Percentiles rank a stretch among this genome's conserved stretches.
phyloP scores from a whole-genome alignment of 495 filamentous ascomycete genomes.

The Pseudotulostoma volvatum region DNA sequence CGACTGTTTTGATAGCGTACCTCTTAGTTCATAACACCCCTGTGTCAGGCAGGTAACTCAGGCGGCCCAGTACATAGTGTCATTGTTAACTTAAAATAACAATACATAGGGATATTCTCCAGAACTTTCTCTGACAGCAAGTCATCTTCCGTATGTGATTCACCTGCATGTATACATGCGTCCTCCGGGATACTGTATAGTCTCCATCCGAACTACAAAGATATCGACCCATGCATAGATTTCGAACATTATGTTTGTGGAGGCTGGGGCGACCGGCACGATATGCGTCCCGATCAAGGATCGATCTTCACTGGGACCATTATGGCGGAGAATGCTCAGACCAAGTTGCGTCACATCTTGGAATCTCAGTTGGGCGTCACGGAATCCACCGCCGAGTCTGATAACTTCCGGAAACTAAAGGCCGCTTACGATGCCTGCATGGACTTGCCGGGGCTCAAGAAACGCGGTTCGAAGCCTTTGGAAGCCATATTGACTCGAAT shows the following conservation, averaged over 20 bases:
- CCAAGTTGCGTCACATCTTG: conserved; percentile 45
- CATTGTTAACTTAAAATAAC: not conserved
- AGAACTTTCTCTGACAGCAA: not conserved
- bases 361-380: conserved; percentile 30
- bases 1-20: not conserved
- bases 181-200: conserved; percentile 52
- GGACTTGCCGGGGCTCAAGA: conserved; percentile 36
- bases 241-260: conserved; percentile 57
- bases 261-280: conserved; percentile 47
- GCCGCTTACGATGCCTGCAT: conserved; percentile 48
- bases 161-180: conserved; percentile 48
- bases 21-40: not conserved
- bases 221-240: conserved; percentile 50
- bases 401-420: conserved; percentile 52
- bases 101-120: not conserved
- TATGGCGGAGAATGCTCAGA: conserved; percentile 42
- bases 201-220: conserved; percentile 43
- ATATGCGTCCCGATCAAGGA: conserved; percentile 49
- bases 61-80: not conserved
- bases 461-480: conserved; percentile 38
- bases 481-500: conserved; percentile 33
- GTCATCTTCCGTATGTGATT: not conserved
- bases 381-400: conserved; percentile 28
- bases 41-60: not conserved
- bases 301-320: conserved; percentile 40